Conservation (phyloP, 371 early-diverging fungal genomes). For the Rhizopus microsporus region DNA sequence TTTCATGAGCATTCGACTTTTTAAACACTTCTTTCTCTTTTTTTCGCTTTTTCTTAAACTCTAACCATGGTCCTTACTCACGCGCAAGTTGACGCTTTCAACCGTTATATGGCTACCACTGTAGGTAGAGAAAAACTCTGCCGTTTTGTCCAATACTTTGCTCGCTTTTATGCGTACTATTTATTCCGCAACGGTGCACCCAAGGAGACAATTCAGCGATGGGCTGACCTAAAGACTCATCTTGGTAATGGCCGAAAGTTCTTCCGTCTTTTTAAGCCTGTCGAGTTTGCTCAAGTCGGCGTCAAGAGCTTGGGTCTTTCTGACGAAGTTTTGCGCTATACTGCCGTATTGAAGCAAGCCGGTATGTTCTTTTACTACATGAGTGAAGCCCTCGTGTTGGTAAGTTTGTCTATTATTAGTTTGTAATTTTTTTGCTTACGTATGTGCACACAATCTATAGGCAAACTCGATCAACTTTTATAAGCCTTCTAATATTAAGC, state of each 20-base stretch:
- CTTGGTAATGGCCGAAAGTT: slow-evolving; percentile 68
- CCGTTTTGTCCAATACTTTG: slow-evolving; percentile 77
- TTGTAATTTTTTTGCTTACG: not conserved
- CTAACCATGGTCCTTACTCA: slow-evolving; percentile 28
- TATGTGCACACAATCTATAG: slow-evolving; percentile 11
- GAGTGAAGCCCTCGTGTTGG: slow-evolving; percentile 59
- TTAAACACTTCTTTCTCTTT: not conserved
- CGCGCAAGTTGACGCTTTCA: slow-evolving; percentile 32
- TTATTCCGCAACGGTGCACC: slow-evolving; percentile 52
- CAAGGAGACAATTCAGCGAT: slow-evolving; percentile 55
- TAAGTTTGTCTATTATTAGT: slow-evolving; percentile 32
- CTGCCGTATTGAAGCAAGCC: slow-evolving; percentile 52
- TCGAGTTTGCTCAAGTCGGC: slow-evolving; percentile 62
- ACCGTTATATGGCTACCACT: slow-evolving; percentile 62
- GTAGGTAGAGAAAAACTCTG: slow-evolving; percentile 82
- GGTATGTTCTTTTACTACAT: slow-evolving; percentile 62
- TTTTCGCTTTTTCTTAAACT: not conserved
- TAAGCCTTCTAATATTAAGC: slow-evolving; percentile 49
- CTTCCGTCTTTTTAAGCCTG: slow-evolving; percentile 55
- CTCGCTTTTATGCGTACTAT: slow-evolving; percentile 65
- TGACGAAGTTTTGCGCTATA: slow-evolving; percentile 57
- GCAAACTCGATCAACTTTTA: slow-evolving; percentile 42
- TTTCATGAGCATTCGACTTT: slow-evolving; percentile 2
- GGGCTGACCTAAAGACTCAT: slow-evolving; percentile 55
- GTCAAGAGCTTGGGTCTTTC: slow-evolving; percentile 49